Evolutionary conservation across 2,329 filamentous ascomycete species (phyloP).

Genomic region (Pyricularia pennisetigena): DNA sequence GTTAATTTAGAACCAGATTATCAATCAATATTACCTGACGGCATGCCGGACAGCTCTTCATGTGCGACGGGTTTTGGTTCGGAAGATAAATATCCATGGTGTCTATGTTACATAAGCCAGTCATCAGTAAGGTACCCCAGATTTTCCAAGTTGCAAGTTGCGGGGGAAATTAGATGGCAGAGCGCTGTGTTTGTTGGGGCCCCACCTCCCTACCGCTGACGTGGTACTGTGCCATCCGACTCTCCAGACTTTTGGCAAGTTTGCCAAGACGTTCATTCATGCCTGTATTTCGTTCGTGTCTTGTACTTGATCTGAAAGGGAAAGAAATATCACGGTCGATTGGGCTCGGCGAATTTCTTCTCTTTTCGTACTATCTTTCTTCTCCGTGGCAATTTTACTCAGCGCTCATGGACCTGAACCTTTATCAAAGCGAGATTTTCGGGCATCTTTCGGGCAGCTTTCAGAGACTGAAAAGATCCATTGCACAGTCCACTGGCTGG

Average conservation of each 20-base stretch:
- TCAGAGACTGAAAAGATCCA: not conserved
- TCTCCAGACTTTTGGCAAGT: not conserved
- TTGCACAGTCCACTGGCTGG: not conserved
- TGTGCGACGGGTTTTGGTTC: not conserved
- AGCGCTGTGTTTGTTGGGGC: not conserved
- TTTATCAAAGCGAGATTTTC: not conserved
- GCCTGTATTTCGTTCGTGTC: not conserved
- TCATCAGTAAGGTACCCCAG: not conserved
- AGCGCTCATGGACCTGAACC: not conserved
- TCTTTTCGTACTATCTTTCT: not conserved
- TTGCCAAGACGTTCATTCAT: not conserved
- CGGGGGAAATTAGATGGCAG: conserved; percentile 1
- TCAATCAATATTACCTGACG: not conserved
- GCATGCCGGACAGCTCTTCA: not conserved
- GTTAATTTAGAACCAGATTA: not conserved
- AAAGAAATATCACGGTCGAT: not conserved
- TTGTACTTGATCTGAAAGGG: not conserved
- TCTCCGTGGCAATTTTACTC: not conserved
- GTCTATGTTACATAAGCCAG: not conserved
- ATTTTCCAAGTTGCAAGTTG: not conserved
- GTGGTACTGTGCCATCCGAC: not conserved
- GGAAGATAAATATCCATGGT: not conserved
- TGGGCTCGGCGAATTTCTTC: not conserved
- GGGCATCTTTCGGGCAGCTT: not conserved
- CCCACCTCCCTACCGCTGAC: not conserved